These are phyloP conservation scores for Tausonia pullulans DNA, from an alignment of 1,284 basidiomycete genomes.

Conservation along the genomic window DNA sequence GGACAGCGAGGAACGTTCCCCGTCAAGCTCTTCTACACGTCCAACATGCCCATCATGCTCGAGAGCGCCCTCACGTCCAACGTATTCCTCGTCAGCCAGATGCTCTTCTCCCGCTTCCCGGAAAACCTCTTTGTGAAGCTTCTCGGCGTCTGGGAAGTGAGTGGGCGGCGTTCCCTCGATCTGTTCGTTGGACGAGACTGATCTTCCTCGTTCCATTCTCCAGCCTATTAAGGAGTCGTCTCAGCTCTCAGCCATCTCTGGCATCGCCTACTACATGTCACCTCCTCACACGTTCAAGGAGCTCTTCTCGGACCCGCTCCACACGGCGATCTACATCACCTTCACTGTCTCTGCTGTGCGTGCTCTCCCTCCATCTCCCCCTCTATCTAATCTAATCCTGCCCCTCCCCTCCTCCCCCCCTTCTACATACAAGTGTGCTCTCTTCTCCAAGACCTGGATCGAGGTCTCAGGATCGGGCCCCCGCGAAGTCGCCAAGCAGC, in stretches of 20 bases:
- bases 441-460: conserved; percentile 99
- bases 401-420: not conserved
- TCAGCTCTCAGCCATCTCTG: conserved; percentile 82
- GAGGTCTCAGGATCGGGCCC: conserved; percentile 94
- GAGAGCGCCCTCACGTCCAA: conserved; percentile 88
- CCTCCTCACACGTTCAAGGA: conserved; percentile 83
- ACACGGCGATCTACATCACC: conserved; percentile 79
- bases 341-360: conserved; percentile 71
- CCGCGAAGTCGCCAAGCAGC: conserved; percentile 90
- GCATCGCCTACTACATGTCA: conserved; percentile 95
- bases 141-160: conserved; percentile 91
- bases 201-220: not conserved
- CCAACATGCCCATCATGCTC: conserved; percentile 99
- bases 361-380: too few relatives aligned
- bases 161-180: conserved; percentile 22
- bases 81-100: conserved; percentile 93
- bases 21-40: conserved; percentile 97
- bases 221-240: conserved; percentile 84
- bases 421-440: conserved; percentile 48
- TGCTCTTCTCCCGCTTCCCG: conserved; percentile 86
- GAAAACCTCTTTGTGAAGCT: conserved; percentile 79
- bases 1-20: conserved; percentile 93
- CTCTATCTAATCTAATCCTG: not conserved
- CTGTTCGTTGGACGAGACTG: not conserved
- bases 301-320: conserved; percentile 82